Evolutionary conservation across 371 early-diverging fungal species (phyloP), one percentile per base, ranked within the genome.

Genomic region (Chytridiales sp.): DNA sequence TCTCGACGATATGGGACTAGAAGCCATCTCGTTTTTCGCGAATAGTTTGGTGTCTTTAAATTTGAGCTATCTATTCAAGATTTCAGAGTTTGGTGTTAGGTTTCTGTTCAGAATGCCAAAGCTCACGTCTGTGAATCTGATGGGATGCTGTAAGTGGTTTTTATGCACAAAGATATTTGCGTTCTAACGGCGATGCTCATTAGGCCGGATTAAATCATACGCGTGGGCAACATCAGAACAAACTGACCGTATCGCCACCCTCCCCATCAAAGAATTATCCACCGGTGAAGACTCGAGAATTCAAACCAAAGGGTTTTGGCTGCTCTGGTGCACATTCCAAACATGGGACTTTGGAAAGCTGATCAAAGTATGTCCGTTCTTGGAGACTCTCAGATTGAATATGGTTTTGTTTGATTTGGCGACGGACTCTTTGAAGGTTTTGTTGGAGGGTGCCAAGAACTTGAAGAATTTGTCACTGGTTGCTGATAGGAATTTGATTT

Each of bases 221-320:
- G 69, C 72, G n/a, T 75, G 70, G 70, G 75, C 71, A 6, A 41
- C 65, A 4, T 34, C 56, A 8, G 41, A 49, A n/a, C 62, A 57
- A 34, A 31, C 21, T 6, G 43, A 59, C 6, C 43, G 8, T 6
- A 31, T 40, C 22, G n/a, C 53, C 1, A 47, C 64, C 27, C 48
- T 56, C 1, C 66, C 62, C 11, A n/a, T 75, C 4, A 34, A 56
- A n/a, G 75, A 75, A 36, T 24, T 75, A 5, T 50, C 59, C 19
- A 53, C 69, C 24, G 75, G 75, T 1, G 75, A 75, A 59, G 75
- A 75, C 53, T 68, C 75, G 8, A 50, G 72, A 24, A 69, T 75
- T 35, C 75, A 75, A 52, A 69, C 69, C 1, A 40, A 69, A 3
- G 75, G 75, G 24, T 71, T 71, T 47, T 75, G 75, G 75, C 58